phyloP scores from a whole-genome alignment of 768 basidiomycete genomes.

The Boletus reticulatus region DNA sequence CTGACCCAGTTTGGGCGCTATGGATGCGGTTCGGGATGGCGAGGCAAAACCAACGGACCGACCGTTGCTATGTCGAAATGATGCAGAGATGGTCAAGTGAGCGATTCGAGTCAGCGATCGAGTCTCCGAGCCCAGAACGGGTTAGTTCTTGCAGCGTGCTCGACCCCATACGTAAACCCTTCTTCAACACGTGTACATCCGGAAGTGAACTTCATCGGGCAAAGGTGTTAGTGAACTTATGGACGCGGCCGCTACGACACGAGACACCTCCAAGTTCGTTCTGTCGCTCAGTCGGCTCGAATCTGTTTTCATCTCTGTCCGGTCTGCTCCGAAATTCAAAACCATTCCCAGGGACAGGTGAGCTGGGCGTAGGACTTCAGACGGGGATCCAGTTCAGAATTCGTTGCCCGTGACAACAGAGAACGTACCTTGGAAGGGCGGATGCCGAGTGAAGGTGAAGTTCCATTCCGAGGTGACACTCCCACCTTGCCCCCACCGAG shows the following conservation, averaged over 20 bases:
- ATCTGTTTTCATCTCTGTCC: slow-evolving; percentile 7
- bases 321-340: slow-evolving; percentile 10
- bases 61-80: slow-evolving; percentile 25
- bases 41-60: slow-evolving; percentile 13
- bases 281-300: slow-evolving; percentile 3
- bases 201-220: slow-evolving; percentile 21
- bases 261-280: slow-evolving; percentile 16
- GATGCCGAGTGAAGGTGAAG: slow-evolving; percentile 2
- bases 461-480: slow-evolving; percentile 5
- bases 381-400: slow-evolving; percentile 28
- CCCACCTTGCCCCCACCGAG: slow-evolving; percentile 6
- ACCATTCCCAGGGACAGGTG: background rate
- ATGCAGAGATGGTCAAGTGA: slow-evolving; percentile 9
- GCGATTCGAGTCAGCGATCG: slow-evolving; percentile 28
- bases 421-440: slow-evolving; percentile 13
- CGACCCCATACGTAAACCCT: slow-evolving; percentile 25
- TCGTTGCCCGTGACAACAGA: slow-evolving; percentile 25
- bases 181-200: slow-evolving; percentile 24
- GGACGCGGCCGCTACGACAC: slow-evolving; percentile 13
- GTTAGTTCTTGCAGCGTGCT: slow-evolving; percentile 23
- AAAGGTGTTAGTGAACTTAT: slow-evolving; percentile 11
- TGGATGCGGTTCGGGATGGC: slow-evolving; percentile 3
- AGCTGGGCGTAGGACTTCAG: slow-evolving; percentile 5
- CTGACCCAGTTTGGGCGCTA: slow-evolving; percentile 13
- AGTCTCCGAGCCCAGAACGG: slow-evolving; percentile 25